Evolutionary conservation across 2,329 filamentous ascomycete species (phyloP).

Genomic region (Cryphonectria radicalis): DNA sequence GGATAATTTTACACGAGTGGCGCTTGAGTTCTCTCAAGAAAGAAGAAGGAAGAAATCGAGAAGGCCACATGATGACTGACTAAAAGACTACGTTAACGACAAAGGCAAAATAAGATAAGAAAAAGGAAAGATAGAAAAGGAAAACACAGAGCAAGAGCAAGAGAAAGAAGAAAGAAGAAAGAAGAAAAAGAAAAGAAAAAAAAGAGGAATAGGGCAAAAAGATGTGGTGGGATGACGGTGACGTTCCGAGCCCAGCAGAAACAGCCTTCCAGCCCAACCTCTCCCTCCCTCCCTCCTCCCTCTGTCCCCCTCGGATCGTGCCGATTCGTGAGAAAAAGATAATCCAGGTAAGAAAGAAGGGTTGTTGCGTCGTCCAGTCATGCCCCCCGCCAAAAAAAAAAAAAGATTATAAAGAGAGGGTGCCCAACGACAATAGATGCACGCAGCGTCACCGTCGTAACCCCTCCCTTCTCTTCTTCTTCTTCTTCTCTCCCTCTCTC

Average conservation of each 20-base stretch:
- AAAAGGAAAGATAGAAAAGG: not conserved
- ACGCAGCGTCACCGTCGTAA: not conserved
- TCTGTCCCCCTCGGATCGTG: not conserved
- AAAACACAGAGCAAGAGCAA: not conserved
- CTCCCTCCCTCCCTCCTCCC: not conserved
- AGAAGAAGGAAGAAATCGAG: not conserved
- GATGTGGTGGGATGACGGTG: not conserved
- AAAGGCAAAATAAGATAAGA: not conserved
- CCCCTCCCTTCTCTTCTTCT: not conserved
- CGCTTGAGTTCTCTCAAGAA: not conserved
- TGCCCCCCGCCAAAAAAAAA: not conserved
- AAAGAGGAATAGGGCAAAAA: not conserved
- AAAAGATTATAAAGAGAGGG: not conserved
- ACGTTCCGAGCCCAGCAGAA: constrained; percentile 5
- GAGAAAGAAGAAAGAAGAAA: not conserved
- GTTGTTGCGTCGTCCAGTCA: not conserved
- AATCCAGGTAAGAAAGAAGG: not conserved
- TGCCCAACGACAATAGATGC: not conserved
- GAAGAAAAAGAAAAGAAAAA: not conserved
- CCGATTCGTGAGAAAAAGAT: not conserved
- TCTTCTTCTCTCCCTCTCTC: not conserved
- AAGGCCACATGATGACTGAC: not conserved
- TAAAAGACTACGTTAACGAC: not conserved
- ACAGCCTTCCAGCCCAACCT: constrained; percentile 3
- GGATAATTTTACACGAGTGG: constrained; percentile 1